Conservation (phyloP, 768 basidiomycete genomes). For the Tricholoma sp. region DNA sequence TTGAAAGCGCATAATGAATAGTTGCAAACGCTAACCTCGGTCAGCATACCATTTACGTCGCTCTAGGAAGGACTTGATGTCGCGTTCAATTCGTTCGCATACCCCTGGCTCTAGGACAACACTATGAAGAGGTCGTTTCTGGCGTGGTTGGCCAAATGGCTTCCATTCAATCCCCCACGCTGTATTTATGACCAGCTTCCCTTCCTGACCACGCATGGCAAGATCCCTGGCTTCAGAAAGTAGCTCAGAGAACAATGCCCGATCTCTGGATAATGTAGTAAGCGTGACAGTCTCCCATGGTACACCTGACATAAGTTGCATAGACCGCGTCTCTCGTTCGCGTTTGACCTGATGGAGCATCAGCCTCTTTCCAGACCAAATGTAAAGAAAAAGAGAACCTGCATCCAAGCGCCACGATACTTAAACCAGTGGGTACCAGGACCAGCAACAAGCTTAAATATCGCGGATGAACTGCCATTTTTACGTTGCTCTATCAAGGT, state of each 20-base stretch:
- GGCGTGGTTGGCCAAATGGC: conserved; percentile 88
- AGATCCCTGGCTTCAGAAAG: conserved; percentile 87
- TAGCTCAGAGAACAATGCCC: conserved; percentile 71
- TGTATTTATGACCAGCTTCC: conserved; percentile 93
- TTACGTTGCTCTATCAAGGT: conserved; percentile 84
- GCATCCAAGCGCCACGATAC: conserved; percentile 92
- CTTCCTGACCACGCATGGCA: conserved; percentile 82
- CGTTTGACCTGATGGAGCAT: conserved; percentile 69
- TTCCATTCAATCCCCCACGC: conserved; percentile 97
- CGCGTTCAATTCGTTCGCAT: conserved; percentile 77
- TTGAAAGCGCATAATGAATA: conserved; percentile 1
- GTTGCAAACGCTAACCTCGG: conserved; percentile 55
- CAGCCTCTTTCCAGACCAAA: conserved; percentile 1
- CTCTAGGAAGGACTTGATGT: conserved; percentile 76
- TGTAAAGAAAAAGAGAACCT: conserved; percentile 43
- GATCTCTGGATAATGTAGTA: conserved; percentile 87
- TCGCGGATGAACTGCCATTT: conserved; percentile 85
- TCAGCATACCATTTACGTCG: conserved; percentile 95
- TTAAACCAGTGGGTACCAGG: conserved; percentile 92
- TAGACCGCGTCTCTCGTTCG: conserved; percentile 88
- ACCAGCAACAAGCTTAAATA: conserved; percentile 93
- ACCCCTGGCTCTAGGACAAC: conserved; percentile 83
- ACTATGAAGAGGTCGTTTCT: conserved; percentile 80
- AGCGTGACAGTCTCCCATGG: conserved; percentile 98
- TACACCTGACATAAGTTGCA: conserved; percentile 84